Conservation (phyloP, 495 filamentous ascomycete genomes). For the Tuber microsphaerosporum region DNA sequence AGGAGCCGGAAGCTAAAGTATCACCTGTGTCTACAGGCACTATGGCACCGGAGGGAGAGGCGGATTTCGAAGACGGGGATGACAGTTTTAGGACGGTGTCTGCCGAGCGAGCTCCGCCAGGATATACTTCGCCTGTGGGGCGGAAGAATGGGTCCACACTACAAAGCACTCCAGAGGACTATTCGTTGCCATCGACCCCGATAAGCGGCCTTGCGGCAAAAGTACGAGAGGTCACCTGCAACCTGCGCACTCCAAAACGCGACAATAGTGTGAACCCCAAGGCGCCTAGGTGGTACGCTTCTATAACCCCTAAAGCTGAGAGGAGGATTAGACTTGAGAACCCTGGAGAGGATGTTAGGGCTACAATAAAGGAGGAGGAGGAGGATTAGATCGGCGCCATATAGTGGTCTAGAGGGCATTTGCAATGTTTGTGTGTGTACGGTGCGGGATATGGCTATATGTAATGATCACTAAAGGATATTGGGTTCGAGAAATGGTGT, state of each 20-base stretch:
- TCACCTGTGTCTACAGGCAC: neutral
- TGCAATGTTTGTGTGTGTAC: neutral
- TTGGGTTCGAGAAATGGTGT: neutral
- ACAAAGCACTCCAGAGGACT: neutral
- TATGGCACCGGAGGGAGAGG: neutral
- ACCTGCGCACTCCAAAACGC: neutral
- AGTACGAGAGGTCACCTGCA: neutral
- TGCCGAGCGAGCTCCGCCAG: neutral
- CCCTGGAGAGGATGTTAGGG: neutral
- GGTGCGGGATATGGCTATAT: neutral
- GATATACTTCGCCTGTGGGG: neutral
- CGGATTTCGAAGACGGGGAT: neutral
- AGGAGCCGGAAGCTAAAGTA: neutral
- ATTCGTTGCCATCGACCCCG: neutral
- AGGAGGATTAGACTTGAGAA: constrained; percentile 1
- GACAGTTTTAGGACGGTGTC: neutral
- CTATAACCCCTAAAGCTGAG: neutral
- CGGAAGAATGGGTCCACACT: neutral
- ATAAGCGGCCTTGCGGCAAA: neutral
- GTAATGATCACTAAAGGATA: neutral
- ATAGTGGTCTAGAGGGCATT: neutral
- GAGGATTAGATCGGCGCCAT: neutral
- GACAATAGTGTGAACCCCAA: neutral
- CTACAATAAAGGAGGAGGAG: neutral
- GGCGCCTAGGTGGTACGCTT: neutral